Evolutionary conservation across 2,329 filamentous ascomycete species (phyloP), one percentile per base, ranked within the genome.

Genomic region (Intubia oerlemansii): DNA sequence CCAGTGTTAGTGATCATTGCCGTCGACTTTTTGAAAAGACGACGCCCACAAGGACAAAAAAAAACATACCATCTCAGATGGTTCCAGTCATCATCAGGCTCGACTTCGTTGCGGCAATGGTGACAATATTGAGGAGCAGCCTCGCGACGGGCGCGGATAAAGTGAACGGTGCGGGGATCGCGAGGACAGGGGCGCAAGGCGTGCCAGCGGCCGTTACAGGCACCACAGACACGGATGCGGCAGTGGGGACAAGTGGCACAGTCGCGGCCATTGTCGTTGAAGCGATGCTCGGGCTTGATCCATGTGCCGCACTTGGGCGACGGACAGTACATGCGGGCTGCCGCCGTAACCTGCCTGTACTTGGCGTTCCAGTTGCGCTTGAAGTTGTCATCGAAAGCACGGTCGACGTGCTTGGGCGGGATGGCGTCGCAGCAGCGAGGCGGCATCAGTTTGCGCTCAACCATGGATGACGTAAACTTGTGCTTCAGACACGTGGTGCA

Each of bases 331-430:
- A 84, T 58, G 25, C 76, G 67, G 43, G 79, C 78, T 28, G 63
- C 66, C 1, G 73, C 72, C 5, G 74, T 73, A 41, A 67, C 79
- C 44, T 90, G 78, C 39, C 70, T 58, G 42, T 73, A 88, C 42
- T 81, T 85, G 33, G 62, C 63, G 45, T 88, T 85, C 79, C 80
- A 91, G 1, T 57, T 57, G 38, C 59, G 66, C 52, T 88, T 85
- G 56, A 88, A 85, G 30, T 62, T 57, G 32, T 58, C 44, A 42
- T 78, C 66, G 42, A 91, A 82, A 7, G 88, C n/a, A n/a, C n/a
- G n/a, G n/a, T n/a, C n/a, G n/a, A n/a, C n/a, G n/a, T n/a, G n/a
- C n/a, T n/a, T n/a, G n/a, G n/a, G n/a, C n/a, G n/a, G n/a, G n/a
- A n/a, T n/a, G n/a, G n/a, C n/a, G n/a, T n/a, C n/a, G n/a, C n/a